phyloP scores from a whole-genome alignment of 257 asterid species.

The Verbascum thapsus region DNA sequence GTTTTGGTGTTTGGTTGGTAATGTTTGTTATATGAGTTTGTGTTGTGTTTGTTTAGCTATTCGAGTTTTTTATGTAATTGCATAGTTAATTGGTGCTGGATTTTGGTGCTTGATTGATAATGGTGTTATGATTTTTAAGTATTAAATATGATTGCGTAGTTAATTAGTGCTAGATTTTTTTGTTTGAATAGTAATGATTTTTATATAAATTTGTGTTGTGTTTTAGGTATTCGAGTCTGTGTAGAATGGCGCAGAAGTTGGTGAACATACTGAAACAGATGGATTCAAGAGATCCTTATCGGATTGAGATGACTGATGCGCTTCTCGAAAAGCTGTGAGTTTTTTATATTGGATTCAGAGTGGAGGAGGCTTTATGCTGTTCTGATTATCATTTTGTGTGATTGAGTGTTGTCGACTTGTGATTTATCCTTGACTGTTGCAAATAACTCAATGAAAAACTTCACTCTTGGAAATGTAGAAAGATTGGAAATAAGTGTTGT shows the following conservation, averaged over 20 bases:
- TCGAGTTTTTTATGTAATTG: conserved; percentile 38
- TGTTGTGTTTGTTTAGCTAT: conserved; percentile 58
- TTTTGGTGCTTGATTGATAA: too few species aligned
- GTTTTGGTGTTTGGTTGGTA: not conserved
- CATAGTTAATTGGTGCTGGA: too few species aligned
- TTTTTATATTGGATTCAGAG: not conserved
- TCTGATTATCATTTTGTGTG: not conserved
- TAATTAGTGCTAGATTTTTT: too few species aligned
- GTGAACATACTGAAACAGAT: conserved; percentile 88
- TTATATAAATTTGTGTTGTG: not conserved
- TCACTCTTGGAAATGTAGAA: not conserved
- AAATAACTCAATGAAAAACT: not conserved
- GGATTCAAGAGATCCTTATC: conserved; percentile 77
- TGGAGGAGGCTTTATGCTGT: not conserved
- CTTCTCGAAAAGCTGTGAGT: conserved; percentile 91
- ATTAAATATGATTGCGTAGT: too few species aligned
- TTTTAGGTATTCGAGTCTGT: conserved; percentile 77
- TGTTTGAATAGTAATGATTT: not conserved
- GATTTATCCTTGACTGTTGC: not conserved
- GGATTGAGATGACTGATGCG: conserved; percentile 86
- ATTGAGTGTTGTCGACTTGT: not conserved
- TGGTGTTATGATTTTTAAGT: too few species aligned
- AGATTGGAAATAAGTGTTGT: not conserved
- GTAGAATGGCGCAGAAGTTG: conserved; percentile 84
- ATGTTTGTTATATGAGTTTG: not conserved